A percentile compares a stretch with the other conserved stretches of the same genome.
Evolutionary conservation across 108 stramenopile genomes (phyloP).

Genomic region (Fragilariopsis cylindrus): DNA sequence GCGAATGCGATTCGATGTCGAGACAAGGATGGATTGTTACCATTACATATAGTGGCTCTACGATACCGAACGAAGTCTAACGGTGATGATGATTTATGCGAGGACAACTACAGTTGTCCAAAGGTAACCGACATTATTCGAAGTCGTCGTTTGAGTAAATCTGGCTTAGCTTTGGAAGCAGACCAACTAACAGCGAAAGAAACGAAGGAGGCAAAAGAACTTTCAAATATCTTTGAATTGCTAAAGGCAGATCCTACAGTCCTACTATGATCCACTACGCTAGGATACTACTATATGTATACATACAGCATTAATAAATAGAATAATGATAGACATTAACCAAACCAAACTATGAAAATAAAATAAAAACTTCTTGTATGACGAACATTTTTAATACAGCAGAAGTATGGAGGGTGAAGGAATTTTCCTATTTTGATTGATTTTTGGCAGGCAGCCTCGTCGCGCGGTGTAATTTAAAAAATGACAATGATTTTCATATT

Average conservation of each 20-base stretch:
- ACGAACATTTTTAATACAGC: too few relatives aligned
- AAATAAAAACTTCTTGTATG: too few relatives aligned
- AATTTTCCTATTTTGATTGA: too few relatives aligned
- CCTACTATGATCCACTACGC: neutral
- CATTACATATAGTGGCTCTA: constrained; percentile 59
- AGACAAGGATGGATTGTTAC: constrained; percentile 55
- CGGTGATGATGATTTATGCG: neutral
- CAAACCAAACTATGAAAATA: too few relatives aligned
- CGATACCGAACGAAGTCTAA: constrained; percentile 11
- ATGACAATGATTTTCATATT: too few relatives aligned
- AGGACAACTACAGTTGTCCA: neutral
- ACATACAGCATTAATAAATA: too few relatives aligned
- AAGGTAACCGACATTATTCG: neutral
- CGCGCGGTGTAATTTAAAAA: too few relatives aligned
- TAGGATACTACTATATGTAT: too few relatives aligned
- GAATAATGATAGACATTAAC: too few relatives aligned
- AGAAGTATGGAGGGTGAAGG: too few relatives aligned
- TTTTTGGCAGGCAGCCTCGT: too few relatives aligned
- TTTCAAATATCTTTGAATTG: constrained; percentile 27
- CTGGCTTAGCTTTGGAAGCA: neutral
- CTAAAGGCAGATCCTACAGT: constrained; percentile 34
- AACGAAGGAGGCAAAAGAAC: constrained; percentile 14
- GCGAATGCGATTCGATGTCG: constrained; percentile 46
- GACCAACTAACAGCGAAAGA: constrained; percentile 15
- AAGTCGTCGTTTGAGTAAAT: constrained; percentile 20